Evolutionary conservation across 495 filamentous ascomycete genomes (phyloP).

Genomic region (Podospora sp.): DNA sequence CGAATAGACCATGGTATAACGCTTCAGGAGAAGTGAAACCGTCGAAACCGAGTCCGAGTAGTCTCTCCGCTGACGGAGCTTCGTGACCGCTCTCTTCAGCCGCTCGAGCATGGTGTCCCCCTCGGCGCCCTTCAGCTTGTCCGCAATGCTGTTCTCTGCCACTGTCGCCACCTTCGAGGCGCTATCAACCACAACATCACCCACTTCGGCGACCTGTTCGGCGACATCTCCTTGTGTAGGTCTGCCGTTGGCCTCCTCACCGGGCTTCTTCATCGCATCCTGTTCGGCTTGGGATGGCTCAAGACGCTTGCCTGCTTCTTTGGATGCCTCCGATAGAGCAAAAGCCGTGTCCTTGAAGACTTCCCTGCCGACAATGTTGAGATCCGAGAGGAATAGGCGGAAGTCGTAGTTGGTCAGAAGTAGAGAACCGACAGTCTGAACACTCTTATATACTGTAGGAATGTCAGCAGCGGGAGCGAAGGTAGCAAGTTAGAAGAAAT

Average conservation of each 20-base stretch:
- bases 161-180: slow-evolving; percentile 65
- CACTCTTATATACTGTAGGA: slow-evolving; percentile 71
- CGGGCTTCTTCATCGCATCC: slow-evolving; percentile 58
- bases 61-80: slow-evolving; percentile 72
- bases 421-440: slow-evolving; percentile 80
- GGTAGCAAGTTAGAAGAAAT: background rate
- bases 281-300: slow-evolving; percentile 67
- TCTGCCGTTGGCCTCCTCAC: slow-evolving; percentile 53
- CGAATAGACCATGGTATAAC: slow-evolving; percentile 77
- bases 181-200: slow-evolving; percentile 64
- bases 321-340: slow-evolving; percentile 70
- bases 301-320: slow-evolving; percentile 69
- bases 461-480: slow-evolving; percentile 6
- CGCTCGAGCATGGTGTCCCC: slow-evolving; percentile 72
- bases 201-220: slow-evolving; percentile 64
- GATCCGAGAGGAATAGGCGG: slow-evolving; percentile 80
- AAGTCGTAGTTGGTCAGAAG: slow-evolving; percentile 90
- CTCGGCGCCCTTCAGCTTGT: slow-evolving; percentile 70
- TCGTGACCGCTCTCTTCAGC: slow-evolving; percentile 74
- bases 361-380: slow-evolving; percentile 76
- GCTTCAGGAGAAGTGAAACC: slow-evolving; percentile 70
- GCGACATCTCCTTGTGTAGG: slow-evolving; percentile 63
- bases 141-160: slow-evolving; percentile 64
- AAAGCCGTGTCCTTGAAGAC: slow-evolving; percentile 87
- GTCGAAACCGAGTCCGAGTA: slow-evolving; percentile 86